Evolutionary conservation across 495 filamentous ascomycete species (phyloP).

Genomic region (Bombardia bombarda): DNA sequence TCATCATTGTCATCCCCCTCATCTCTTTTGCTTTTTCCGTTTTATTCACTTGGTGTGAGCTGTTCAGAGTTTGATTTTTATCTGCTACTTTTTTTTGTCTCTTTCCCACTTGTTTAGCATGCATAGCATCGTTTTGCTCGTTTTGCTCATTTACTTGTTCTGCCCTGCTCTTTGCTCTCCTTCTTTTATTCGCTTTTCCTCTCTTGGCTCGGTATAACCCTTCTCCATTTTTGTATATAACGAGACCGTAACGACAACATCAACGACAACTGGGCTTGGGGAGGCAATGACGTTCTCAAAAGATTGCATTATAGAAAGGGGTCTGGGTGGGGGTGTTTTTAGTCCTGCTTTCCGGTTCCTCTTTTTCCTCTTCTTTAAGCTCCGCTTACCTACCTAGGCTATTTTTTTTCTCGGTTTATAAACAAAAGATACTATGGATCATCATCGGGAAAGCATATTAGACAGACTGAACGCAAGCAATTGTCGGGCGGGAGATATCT

Average conservation of each 20-base stretch:
- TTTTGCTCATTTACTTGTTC: not conserved
- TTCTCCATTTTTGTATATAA: too few species aligned
- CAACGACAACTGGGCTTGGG: too few species aligned
- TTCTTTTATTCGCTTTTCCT: too few species aligned
- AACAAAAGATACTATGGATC: not conserved
- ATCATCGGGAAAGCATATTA: not conserved
- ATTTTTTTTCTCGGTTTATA: not conserved
- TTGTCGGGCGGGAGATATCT: conserved; percentile 16
- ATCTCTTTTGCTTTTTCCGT: not conserved
- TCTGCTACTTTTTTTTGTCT: not conserved
- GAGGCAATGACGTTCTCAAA: not conserved
- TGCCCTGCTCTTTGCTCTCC: too few species aligned
- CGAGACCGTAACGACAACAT: too few species aligned
- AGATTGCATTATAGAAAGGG: not conserved
- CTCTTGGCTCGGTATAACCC: too few species aligned
- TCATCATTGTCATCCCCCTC: not conserved
- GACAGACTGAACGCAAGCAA: conserved; percentile 23
- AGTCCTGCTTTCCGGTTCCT: too few species aligned
- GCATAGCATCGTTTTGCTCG: not conserved
- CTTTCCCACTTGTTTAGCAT: not conserved
- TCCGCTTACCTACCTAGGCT: too few species aligned
- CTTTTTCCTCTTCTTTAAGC: too few species aligned
- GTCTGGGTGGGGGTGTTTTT: too few species aligned
- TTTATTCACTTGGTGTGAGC: not conserved
- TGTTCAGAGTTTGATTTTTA: not conserved